Evolutionary conservation across 2,329 filamentous ascomycete genomes (phyloP).

Genomic region (Rhexocercosporidium sp.): DNA sequence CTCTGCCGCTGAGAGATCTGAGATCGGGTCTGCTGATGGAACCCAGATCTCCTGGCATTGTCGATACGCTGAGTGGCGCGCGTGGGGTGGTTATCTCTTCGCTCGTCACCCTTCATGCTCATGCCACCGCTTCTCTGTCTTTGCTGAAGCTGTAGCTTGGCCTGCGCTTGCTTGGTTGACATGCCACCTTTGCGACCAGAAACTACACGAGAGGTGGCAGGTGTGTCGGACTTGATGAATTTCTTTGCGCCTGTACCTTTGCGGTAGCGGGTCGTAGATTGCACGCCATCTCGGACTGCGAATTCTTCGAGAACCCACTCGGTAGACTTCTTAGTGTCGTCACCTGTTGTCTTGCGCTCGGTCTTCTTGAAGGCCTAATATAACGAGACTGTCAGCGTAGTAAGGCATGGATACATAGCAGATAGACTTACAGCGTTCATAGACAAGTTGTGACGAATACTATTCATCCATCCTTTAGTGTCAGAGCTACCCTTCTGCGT

Average conservation of each 20-base stretch:
- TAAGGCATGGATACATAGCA: neutral
- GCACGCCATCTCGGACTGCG: conserved; percentile 73
- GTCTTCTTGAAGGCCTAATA: conserved; percentile 61
- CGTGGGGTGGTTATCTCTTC: conserved; percentile 3
- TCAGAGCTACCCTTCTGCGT: conserved; percentile 72
- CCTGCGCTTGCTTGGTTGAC: conserved; percentile 31
- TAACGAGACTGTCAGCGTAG: neutral
- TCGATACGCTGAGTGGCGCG: conserved; percentile 5
- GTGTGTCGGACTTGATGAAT: conserved; percentile 43
- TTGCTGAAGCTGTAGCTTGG: conserved; percentile 30
- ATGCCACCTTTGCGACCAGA: conserved; percentile 37
- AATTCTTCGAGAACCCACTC: conserved; percentile 79
- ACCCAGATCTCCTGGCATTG: conserved; percentile 8
- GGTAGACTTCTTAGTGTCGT: conserved; percentile 67
- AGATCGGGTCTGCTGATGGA: conserved; percentile 6
- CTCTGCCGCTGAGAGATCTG: conserved; percentile 23
- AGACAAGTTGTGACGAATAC: conserved; percentile 91
- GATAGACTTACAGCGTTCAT: conserved; percentile 81
- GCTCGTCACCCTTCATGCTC: conserved; percentile 18
- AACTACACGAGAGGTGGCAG: conserved; percentile 40
- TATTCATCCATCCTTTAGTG: conserved; percentile 88
- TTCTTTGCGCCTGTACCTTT: conserved; percentile 53
- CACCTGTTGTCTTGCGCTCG: conserved; percentile 46
- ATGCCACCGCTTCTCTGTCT: conserved; percentile 10
- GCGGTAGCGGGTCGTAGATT: conserved; percentile 84